Base-by-base conservation (phyloP, 2,329 filamentous ascomycete genomes). In the Chaetothyriales sp. region DNA sequence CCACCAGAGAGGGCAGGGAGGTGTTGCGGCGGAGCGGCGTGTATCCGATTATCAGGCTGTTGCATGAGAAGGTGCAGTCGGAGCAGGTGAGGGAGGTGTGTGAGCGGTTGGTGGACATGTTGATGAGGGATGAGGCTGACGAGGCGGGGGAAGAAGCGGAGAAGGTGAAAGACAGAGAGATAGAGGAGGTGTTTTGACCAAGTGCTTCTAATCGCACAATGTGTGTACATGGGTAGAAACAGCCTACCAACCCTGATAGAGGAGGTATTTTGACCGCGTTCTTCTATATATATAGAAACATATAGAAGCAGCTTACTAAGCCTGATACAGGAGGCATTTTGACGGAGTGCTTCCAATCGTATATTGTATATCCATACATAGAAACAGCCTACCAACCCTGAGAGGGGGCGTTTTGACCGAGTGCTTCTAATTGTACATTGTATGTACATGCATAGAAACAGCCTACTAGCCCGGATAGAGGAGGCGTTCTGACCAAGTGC, bases 31-130 rank as follows among this genome's bases (percentile, higher is more conserved):
- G 76, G 18, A 74, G 90, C 46, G 86, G 88, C 61, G 86, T 95
- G 1, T 98, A 98, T 66, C 87, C 89, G 0, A 82, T 97, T 46
- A 74, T 97, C 18, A 77, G 92, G 49, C 92, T 97, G 68, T 83
- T 85, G 29, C 92, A 98, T 72, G 62, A 83, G 56, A 78, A 82
- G 19, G 81, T 89, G 4, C 76, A 89, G 19, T 76, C 95, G 62
- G 88, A 94, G 46, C 82, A 75, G 15, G 86, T 97, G 2, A 76
- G 78, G 58, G 89, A 95, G 60, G 86, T 82, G 0, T 94, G 86
- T 62, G 92, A 97, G 66, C 77, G 92, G 52, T 65, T 97, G 49
- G 92, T 98, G 46, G 88, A 98, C 65, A 81, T 95, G 5, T 66
- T 95, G 55, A 88, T 89, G 81, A 75, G 86, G 51, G 86, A 89